These are phyloP conservation scores for Tolypocladium album DNA, from an alignment of 2,329 filamentous ascomycete species.

Conservation along the genomic window DNA sequence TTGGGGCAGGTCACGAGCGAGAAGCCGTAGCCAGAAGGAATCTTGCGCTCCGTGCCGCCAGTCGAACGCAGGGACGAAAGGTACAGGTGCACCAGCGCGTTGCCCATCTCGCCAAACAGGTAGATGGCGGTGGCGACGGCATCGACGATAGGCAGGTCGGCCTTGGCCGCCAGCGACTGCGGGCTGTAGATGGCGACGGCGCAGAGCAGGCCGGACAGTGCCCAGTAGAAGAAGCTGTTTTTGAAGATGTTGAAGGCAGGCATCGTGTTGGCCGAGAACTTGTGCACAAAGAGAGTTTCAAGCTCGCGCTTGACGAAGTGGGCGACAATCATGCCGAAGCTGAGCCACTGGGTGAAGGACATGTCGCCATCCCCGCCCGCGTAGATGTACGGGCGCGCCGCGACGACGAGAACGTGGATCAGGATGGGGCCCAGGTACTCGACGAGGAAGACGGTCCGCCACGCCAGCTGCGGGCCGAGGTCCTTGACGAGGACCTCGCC, in stretches of 20 bases:
- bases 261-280: conserved; percentile 93
- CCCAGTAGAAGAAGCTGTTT: conserved; percentile 93
- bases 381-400: conserved; percentile 56
- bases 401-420: conserved; percentile 68
- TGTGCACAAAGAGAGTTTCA: conserved; percentile 90
- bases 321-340: conserved; percentile 60
- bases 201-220: conserved; percentile 67
- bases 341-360: conserved; percentile 59
- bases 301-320: conserved; percentile 95
- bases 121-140: conserved; percentile 63
- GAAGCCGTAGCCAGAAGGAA: conserved; percentile 80
- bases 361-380: conserved; percentile 36
- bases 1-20: conserved; percentile 87
- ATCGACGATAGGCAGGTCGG: conserved; percentile 39
- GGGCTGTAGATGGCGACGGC: conserved; percentile 81
- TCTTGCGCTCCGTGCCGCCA: conserved; percentile 77
- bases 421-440: conserved; percentile 90
- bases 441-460: conserved; percentile 89
- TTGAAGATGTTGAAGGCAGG: conserved; percentile 83
- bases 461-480: conserved; percentile 79
- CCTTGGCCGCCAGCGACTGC: conserved; percentile 51
- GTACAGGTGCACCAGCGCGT: conserved; percentile 69
- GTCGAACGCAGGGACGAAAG: conserved; percentile 66
- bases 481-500: conserved; percentile 79
- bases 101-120: conserved; percentile 66